Conservation (phyloP, 2,329 filamentous ascomycete species). For the Fusarium praegraminearum region DNA sequence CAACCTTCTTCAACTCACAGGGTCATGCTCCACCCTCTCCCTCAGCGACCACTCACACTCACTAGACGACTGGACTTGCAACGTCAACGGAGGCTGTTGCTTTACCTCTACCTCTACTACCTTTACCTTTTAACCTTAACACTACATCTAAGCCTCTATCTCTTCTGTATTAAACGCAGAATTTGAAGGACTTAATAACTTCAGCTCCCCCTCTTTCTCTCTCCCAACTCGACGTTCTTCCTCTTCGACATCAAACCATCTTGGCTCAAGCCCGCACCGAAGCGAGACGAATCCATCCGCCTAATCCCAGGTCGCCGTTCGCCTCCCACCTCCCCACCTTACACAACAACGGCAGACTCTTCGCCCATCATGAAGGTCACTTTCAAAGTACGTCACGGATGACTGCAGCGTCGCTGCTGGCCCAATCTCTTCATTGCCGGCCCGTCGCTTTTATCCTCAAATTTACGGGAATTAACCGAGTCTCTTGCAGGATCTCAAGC, state of each 20-base stretch:
- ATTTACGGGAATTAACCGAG: constrained; percentile 21
- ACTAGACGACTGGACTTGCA: constrained; percentile 20
- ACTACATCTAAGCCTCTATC: constrained; percentile 29
- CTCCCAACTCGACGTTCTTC: constrained; percentile 1
- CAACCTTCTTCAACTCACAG: constrained; percentile 28
- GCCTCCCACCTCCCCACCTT: constrained; percentile 43
- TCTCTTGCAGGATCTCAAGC: constrained; percentile 85
- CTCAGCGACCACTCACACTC: constrained; percentile 13
- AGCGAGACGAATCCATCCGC: constrained; percentile 24
- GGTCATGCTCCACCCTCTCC: constrained; percentile 29
- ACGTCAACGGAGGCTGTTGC: constrained; percentile 38
- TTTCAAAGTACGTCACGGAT: constrained; percentile 65
- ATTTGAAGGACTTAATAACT: constrained; percentile 17
- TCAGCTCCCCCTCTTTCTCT: constrained; percentile 7
- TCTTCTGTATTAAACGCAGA: constrained; percentile 24
- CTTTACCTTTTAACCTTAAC: no score
- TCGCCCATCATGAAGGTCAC: constrained; percentile 75
- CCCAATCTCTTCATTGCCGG: background rate
- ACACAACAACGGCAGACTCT: constrained; percentile 51
- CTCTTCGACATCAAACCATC: constrained; percentile 9
- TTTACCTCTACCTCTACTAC: background rate
- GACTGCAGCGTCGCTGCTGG: constrained; percentile 4
- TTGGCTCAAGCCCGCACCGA: constrained; percentile 19
- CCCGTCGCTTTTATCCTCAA: constrained; percentile 1
- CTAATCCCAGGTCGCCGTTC: constrained; percentile 31